Base-by-base conservation (phyloP, 2,329 filamentous ascomycete genomes). In the Fusarium acutatum region DNA sequence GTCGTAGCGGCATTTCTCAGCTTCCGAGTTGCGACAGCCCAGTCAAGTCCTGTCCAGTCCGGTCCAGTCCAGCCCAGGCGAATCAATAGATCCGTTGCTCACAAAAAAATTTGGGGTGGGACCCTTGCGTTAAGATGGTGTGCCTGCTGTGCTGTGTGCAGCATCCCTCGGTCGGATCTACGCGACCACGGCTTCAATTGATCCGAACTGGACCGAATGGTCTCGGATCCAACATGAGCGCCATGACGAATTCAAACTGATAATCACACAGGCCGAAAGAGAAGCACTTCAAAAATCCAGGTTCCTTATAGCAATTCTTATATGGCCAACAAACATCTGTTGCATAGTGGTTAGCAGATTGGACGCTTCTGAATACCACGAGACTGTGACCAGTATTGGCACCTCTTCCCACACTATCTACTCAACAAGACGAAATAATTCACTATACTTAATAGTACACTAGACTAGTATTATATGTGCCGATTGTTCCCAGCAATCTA, bases 1-100 rank as follows among this genome's bases (percentile, higher is more conserved):
- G 60, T 59, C 43, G 69, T 77, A 75, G 79, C 78, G 78, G 79
- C 76, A 80, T 80, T 81, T 80, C 77, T 75, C 69, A 78, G 68
- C 70, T 74, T 75, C 75, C 75, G 74, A 74, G 71, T 73, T 77
- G 75, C 71, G 75, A 75, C 69, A 59, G 41, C 32, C 64, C 63
- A 72, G 38, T n/a, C 24, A 12, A 43, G 52, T 14, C 28, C 37
- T 41, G 52, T 14, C 37, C 35, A 65, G 44, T n/a, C 20, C 11
- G 2, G 37, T 38, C 63, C 60, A 73, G 38, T 22, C 30, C 37
- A 43, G 53, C 22, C 30, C 53, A 58, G 54, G 26, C 54, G 32
- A 58, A 34, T 53, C 24, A 53, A 53, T 53, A 24, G 56, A 61
- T 67, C 43, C 24, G 37, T 57, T 58, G 30, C 61, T 67, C 66